A percentile compares a stretch with the other conserved stretches of the same genome.
These are phyloP conservation scores for Fusarium sp. DNA, from an alignment of 2,329 filamentous ascomycete species.

Conservation along the genomic window DNA sequence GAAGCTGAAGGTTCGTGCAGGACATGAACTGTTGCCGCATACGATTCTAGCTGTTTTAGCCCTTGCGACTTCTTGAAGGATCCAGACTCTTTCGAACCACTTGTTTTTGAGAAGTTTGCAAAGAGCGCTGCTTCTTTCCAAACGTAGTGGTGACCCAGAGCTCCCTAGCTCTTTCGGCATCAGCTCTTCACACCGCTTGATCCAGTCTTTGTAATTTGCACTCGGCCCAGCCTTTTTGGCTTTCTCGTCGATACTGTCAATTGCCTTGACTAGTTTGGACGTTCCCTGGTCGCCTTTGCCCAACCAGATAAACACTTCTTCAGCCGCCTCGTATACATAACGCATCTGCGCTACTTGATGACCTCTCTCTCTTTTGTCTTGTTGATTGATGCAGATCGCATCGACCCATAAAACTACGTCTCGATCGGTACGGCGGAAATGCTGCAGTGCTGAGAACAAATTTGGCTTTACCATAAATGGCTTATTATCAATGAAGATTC, in stretches of 20 bases:
- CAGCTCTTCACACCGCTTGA: neutral
- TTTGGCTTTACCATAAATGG: neutral
- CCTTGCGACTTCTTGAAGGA: neutral
- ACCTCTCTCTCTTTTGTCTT: neutral
- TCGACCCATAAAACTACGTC: neutral
- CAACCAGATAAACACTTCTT: neutral
- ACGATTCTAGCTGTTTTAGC: neutral
- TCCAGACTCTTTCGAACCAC: neutral
- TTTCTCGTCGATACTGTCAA: neutral
- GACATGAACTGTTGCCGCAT: neutral
- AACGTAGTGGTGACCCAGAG: neutral
- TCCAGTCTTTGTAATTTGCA: neutral
- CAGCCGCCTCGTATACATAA: neutral
- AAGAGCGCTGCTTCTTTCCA: neutral
- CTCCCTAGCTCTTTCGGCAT: neutral
- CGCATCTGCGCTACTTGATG: neutral
- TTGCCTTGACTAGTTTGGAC: neutral
- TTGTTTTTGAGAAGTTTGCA: neutral
- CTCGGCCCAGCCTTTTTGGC: neutral
- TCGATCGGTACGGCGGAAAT: neutral
- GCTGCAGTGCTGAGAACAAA: neutral
- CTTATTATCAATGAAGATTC: neutral
- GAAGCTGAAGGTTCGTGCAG: neutral
- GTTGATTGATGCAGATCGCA: neutral
- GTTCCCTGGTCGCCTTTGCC: neutral